These are phyloP conservation scores for Trichoderma reesei DNA, from an alignment of 495 filamentous ascomycete genomes.

Conservation along the genomic window DNA sequence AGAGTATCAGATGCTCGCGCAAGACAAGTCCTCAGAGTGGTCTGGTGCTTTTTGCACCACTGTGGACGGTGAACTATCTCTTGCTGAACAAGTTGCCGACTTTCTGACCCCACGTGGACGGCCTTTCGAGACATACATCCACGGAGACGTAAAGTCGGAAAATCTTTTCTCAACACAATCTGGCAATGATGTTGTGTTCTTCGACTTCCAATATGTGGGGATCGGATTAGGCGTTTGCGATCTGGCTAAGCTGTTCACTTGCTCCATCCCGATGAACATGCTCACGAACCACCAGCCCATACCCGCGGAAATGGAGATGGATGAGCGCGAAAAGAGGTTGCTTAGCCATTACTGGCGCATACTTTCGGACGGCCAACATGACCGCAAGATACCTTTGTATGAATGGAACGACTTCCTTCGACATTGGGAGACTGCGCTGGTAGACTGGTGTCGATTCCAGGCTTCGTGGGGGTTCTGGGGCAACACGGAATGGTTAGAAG, in stretches of 20 bases:
- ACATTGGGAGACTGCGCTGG: conserved; percentile 38
- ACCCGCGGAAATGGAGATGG: conserved; percentile 19
- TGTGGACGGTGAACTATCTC: not conserved
- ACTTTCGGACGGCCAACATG: not conserved
- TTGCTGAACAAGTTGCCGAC: conserved; percentile 6
- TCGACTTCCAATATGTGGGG: conserved; percentile 40
- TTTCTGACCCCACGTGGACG: conserved; percentile 14
- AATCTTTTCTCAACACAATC: conserved; percentile 26
- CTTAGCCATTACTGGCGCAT: conserved; percentile 25
- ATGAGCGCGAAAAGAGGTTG: conserved; percentile 24
- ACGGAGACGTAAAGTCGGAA: conserved; percentile 39
- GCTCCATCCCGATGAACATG: conserved; percentile 21
- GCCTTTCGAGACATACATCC: conserved; percentile 27
- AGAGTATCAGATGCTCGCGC: conserved; percentile 25
- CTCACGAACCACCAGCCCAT: conserved; percentile 16
- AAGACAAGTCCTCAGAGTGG: conserved; percentile 25
- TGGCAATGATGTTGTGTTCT: conserved; percentile 31
- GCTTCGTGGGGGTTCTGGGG: conserved; percentile 42
- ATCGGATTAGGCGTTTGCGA: conserved; percentile 36
- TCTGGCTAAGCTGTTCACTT: conserved; percentile 36
- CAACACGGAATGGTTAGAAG: conserved; percentile 34
- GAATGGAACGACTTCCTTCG: conserved; percentile 28
- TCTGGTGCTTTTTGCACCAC: conserved; percentile 20
- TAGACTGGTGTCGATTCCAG: conserved; percentile 40
- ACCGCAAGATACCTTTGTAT: conserved; percentile 17